Conservation (phyloP, 1,284 basidiomycete genomes). For the Phylloporus gajari region DNA sequence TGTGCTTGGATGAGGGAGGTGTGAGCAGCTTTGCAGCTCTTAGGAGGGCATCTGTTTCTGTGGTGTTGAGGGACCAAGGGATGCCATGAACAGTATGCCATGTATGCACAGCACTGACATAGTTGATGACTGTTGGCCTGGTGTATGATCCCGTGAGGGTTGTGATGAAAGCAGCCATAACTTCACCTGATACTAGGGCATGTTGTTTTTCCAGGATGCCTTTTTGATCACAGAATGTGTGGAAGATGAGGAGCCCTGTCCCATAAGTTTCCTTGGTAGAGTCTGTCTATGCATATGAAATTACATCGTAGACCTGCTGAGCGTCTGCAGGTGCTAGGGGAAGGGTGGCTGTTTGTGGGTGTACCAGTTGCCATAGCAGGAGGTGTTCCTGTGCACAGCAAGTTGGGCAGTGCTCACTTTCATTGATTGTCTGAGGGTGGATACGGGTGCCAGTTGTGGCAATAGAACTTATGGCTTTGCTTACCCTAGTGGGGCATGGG, state of each 20-base stretch:
- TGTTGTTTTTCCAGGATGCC: background rate
- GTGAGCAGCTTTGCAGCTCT: background rate
- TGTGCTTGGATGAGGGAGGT: background rate
- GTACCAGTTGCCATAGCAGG: background rate
- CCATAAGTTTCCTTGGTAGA: background rate
- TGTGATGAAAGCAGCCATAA: background rate
- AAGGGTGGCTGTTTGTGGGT: background rate
- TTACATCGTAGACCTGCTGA: background rate
- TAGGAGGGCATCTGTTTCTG: background rate
- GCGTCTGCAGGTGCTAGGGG: background rate
- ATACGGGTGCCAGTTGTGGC: too few relatives aligned
- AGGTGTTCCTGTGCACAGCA: background rate
- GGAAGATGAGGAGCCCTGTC: background rate
- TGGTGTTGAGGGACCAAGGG: background rate
- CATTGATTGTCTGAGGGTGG: too few relatives aligned
- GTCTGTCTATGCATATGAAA: background rate
- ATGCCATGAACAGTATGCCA: background rate
- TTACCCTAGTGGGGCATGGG: too few relatives aligned
- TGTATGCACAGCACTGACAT: background rate
- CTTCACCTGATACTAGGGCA: background rate
- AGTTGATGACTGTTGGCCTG: background rate
- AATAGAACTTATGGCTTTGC: too few relatives aligned
- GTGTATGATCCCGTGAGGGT: too few relatives aligned
- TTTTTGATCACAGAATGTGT: slow-evolving; percentile 3
- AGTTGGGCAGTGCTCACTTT: too few relatives aligned